Percentiles rank a stretch among this genome's conserved stretches.
phyloP scores from a whole-genome alignment of 306 rosid genomes.

The Acacia crassicarpa region DNA sequence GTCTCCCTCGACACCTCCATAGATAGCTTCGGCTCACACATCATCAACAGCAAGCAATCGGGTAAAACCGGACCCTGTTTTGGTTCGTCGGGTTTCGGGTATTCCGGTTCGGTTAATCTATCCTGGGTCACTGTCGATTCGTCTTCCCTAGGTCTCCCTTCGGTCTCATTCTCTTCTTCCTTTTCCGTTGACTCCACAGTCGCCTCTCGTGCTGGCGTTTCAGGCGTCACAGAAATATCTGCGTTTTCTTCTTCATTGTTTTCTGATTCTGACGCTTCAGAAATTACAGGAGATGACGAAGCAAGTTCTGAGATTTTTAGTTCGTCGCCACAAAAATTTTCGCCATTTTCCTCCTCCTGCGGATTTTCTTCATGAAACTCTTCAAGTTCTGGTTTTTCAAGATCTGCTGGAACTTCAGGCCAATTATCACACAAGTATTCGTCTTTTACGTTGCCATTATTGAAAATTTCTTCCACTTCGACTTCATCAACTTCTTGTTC shows the following conservation, averaged over 20 bases:
- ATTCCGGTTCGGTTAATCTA: background rate
- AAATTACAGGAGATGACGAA: constrained; percentile 18
- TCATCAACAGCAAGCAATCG: constrained; percentile 89
- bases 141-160: constrained; percentile 28
- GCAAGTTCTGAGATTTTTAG: constrained; percentile 17
- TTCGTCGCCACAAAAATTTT: background rate
- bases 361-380: constrained; percentile 9
- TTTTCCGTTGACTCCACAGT: constrained; percentile 25
- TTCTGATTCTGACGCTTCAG: constrained; percentile 29
- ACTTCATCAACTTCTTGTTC: background rate
- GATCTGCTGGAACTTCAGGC: constrained; percentile 35
- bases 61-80: constrained; percentile 40
- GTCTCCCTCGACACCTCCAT: constrained; percentile 98
- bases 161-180: constrained; percentile 11
- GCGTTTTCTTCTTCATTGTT: background rate
- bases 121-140: constrained; percentile 31
- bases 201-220: background rate
- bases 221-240: background rate
- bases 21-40: constrained; percentile 93
- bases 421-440: constrained; percentile 26
- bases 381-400: constrained; percentile 32
- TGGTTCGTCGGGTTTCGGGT: background rate
- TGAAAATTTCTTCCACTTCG: constrained; percentile 6
- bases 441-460: constrained; percentile 13
- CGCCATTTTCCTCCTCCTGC: constrained; percentile 9